phyloP scores from a whole-genome alignment of 2,329 filamentous ascomycete species.

The Hirsutella thompsonii region DNA sequence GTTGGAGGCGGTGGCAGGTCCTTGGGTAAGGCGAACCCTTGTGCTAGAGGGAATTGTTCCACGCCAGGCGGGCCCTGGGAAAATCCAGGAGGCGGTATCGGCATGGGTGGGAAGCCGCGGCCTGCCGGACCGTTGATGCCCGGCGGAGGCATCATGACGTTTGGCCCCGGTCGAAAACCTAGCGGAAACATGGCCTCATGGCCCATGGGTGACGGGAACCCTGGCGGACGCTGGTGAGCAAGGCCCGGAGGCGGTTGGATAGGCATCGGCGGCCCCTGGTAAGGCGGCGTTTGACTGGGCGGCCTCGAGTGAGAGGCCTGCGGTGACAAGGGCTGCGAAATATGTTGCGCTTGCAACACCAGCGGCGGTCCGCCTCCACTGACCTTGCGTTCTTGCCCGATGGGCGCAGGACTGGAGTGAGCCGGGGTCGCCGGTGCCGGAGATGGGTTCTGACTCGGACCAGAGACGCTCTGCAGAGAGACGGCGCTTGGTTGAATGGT shows the following conservation, averaged over 20 bases:
- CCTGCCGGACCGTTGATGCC: conserved; percentile 32
- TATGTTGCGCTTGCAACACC: neutral
- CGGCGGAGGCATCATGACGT: conserved; percentile 36
- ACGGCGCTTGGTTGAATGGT: conserved; percentile 55
- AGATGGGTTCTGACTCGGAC: conserved; percentile 42
- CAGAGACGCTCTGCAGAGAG: conserved; percentile 48
- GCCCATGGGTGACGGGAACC: conserved; percentile 45
- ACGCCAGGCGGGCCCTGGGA: conserved; percentile 10
- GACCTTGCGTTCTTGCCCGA: conserved; percentile 51
- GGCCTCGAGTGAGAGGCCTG: conserved; percentile 23
- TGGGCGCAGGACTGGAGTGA: conserved; percentile 52
- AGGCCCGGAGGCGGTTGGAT: conserved; percentile 33
- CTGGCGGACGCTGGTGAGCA: conserved; percentile 25
- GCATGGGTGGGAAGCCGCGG: conserved; percentile 28
- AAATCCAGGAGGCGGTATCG: conserved; percentile 25
- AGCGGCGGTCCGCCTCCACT: conserved; percentile 23
- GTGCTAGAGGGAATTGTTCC: conserved; percentile 18
- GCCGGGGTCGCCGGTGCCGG: conserved; percentile 49
- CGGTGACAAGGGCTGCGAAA: conserved; percentile 41
- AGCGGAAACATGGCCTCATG: conserved; percentile 36
- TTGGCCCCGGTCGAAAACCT: conserved; percentile 30
- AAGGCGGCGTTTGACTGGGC: conserved; percentile 30
- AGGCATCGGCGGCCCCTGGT: conserved; percentile 40
- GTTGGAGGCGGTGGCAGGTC: conserved; percentile 21
- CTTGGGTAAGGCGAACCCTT: conserved; percentile 19